Base-by-base conservation (phyloP, 164 flowering plant genomes). In the Kalanchoe fedtschenkoi region DNA sequence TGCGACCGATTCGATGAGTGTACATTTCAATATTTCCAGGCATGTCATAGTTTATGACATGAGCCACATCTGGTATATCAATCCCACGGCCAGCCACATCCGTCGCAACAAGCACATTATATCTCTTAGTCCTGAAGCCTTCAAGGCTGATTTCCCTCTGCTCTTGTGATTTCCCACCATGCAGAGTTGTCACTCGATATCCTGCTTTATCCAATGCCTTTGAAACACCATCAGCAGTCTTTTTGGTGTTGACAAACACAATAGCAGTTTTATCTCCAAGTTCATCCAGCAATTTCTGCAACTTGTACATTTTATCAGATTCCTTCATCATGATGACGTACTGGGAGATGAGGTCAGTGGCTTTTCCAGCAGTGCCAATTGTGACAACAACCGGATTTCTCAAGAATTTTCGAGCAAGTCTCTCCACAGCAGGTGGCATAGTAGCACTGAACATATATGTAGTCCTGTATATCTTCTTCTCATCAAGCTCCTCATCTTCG, bases 361-460 rank as follows among this genome's bases (percentile, higher is more conserved):
- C 73, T 74, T 89, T 89, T 59, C 97, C 97, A 56, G 97, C 95
- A 56, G 95, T 87, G n/a, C 96, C 95, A 65, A 89, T 83, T 1
- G 75, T 89, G 17, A 89, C 97, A 32, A 89, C 97, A 24, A 89
- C 97, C 13, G 97, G 97, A 63, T 89, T 89, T 68, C 97, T 85
- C 73, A 91, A 58, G 68, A 83, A 91, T 77, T 91, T 91, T 70
- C 95, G 81, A 0, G 96, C 96, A 65, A 91, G 86, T 65, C 98
- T 66, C 80, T 91, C 96, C 29, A 89, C 96, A 34, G 96, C 86
- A 1, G 88, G 81, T 0, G 97, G 96, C 97, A 91, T 89, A 7
- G 96, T 91, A 13, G 97, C 97, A 72, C 95, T 87, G 39, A 91
- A 91, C 98, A 91, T 91, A 43, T 91, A 87, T 24, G 96, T 91